Evolutionary conservation across 257 asterid species (phyloP).

Genomic region (Petunia axillaris): DNA sequence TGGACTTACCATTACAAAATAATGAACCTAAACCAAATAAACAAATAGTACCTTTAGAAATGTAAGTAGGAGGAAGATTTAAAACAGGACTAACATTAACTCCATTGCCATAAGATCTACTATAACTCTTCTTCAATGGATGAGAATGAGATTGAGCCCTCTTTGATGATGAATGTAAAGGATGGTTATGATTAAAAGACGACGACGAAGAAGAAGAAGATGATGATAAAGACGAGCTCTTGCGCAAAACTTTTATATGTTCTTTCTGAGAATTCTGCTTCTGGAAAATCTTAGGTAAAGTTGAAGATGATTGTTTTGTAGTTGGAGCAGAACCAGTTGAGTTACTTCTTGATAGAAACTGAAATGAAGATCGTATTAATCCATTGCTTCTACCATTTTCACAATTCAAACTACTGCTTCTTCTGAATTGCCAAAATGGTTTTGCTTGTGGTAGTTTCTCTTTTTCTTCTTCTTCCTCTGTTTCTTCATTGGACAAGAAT

Average conservation of each 20-base stretch:
- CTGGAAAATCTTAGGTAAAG: slow-evolving; percentile 36
- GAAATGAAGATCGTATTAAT: slow-evolving; percentile 52
- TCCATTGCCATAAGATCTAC: slow-evolving; percentile 59
- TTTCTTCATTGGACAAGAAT: slow-evolving; percentile 50
- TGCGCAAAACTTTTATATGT: slow-evolving; percentile 31
- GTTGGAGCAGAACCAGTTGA: slow-evolving; percentile 85
- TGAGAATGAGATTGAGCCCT: slow-evolving; percentile 46
- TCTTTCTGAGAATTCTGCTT: slow-evolving; percentile 61
- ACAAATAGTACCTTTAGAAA: slow-evolving; percentile 61
- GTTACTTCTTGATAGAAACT: slow-evolving; percentile 67
- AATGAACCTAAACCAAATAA: slow-evolving; percentile 72
- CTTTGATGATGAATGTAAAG: slow-evolving; percentile 34
- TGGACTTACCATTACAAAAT: slow-evolving; percentile 67
- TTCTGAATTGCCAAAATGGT: slow-evolving; percentile 76
- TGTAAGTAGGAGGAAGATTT: slow-evolving; percentile 67
- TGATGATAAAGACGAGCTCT: slow-evolving; percentile 37
- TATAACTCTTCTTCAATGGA: slow-evolving; percentile 53
- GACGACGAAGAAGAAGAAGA: slow-evolving; percentile 12
- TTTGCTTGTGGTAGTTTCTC: slow-evolving; percentile 34
- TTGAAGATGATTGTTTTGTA: slow-evolving; percentile 41
- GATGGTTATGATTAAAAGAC: slow-evolving; percentile 28
- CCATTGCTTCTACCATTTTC: slow-evolving; percentile 43
- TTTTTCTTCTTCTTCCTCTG: slow-evolving; percentile 37
- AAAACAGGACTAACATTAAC: slow-evolving; percentile 69
- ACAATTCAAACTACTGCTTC: slow-evolving; percentile 70